Percentiles rank a stretch among this genome's conserved stretches.
Conservation (phyloP, 352 stramenopile genomes). For the Achlya hypogyna region DNA sequence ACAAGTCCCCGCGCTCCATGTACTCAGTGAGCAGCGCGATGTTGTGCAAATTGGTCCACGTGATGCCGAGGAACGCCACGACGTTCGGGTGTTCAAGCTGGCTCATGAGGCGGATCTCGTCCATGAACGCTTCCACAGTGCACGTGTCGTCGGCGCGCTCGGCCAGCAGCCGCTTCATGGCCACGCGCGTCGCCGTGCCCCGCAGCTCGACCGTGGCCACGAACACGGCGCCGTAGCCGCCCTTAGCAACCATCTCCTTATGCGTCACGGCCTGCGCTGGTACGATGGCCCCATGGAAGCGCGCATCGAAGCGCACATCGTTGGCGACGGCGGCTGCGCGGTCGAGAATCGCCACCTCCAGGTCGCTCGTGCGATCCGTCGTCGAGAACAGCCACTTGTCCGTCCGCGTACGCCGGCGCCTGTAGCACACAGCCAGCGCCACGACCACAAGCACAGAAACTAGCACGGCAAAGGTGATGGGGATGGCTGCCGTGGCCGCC, state of each 20-base stretch:
- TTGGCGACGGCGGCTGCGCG: conserved; percentile 16
- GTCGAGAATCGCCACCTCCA: neutral
- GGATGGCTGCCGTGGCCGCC: neutral
- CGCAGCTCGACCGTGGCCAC: neutral
- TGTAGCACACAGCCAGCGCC: neutral
- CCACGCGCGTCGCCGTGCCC: neutral
- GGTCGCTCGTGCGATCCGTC: neutral
- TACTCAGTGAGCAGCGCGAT: conserved; percentile 5
- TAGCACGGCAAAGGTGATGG: neutral
- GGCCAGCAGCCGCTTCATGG: neutral
- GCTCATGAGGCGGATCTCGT: conserved; percentile 13
- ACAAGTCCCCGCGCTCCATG: conserved; percentile 13
- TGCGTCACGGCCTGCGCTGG: neutral
- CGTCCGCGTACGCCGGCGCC: neutral
- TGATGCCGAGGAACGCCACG: neutral
- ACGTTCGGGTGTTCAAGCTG: neutral
- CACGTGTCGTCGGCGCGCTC: no score
- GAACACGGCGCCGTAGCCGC: neutral
- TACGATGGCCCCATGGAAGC: neutral
- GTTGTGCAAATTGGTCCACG: neutral
- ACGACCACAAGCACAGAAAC: neutral
- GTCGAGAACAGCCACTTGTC: neutral
- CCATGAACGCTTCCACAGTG: neutral
- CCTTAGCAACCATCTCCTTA: neutral
- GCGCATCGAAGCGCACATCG: conserved; percentile 15